A percentile compares a stretch with the other conserved stretches of the same genome.
Conservation (phyloP, 495 filamentous ascomycete species). For the Tricharina praecox region DNA sequence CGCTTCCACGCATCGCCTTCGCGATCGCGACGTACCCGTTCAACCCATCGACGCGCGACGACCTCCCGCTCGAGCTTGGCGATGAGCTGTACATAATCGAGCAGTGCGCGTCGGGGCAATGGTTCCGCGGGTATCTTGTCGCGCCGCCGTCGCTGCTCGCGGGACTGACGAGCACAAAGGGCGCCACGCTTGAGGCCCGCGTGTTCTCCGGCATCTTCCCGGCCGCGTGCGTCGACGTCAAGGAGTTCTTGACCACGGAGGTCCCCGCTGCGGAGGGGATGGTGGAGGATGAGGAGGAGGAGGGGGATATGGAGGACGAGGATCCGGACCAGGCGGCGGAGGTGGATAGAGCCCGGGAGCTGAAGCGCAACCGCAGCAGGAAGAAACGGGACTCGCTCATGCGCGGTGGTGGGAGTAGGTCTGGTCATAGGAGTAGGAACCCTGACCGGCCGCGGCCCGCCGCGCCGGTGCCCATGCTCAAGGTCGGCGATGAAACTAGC, state of each 20-base stretch:
- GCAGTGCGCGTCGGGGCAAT: constrained; percentile 67
- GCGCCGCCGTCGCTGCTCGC: constrained; percentile 85
- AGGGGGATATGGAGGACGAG: constrained; percentile 25
- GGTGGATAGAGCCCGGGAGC: not conserved
- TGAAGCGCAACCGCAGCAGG: constrained; percentile 19
- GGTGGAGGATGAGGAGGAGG: too few species aligned
- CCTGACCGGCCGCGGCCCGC: constrained; percentile 40
- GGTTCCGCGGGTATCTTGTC: constrained; percentile 89
- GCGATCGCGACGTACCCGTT: constrained; percentile 91
- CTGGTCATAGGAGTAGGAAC: not conserved
- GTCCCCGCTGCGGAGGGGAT: not conserved
- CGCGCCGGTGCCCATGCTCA: constrained; percentile 90
- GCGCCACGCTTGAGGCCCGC: constrained; percentile 81
- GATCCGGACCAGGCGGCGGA: constrained; percentile 23
- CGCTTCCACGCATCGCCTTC: constrained; percentile 91
- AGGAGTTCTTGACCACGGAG: constrained; percentile 20
- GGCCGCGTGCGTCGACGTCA: constrained; percentile 70
- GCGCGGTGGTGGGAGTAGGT: constrained; percentile 31
- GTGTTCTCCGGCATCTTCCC: constrained; percentile 97
- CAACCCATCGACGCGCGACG: constrained; percentile 63
- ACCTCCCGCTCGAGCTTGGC: constrained; percentile 91
- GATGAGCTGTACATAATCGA: constrained; percentile 99
- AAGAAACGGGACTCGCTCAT: constrained; percentile 26
- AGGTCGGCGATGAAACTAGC: constrained; percentile 90
- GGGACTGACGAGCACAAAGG: constrained; percentile 77